Percentiles rank a stretch among this genome's conserved stretches.
phyloP scores from a whole-genome alignment of 306 rosid species.

The Cucumis melo region DNA sequence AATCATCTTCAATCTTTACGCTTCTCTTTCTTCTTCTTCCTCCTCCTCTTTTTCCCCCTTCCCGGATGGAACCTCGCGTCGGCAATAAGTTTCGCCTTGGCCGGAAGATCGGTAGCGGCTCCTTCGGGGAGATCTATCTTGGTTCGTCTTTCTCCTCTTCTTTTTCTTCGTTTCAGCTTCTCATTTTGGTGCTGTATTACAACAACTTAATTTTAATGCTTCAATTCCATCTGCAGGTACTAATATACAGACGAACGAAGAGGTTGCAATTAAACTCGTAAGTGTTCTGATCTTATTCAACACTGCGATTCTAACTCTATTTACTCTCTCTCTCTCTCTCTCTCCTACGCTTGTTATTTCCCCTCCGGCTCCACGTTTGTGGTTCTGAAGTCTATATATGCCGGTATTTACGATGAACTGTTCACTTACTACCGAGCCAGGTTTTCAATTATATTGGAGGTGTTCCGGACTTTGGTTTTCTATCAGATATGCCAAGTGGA shows the following conservation, averaged over 20 bases:
- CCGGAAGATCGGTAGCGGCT: slow-evolving; percentile 92
- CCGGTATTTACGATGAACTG: background rate
- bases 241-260: slow-evolving; percentile 86
- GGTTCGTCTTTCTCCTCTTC: slow-evolving; percentile 24
- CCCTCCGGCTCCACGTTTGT: background rate
- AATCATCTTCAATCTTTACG: slow-evolving; percentile 18
- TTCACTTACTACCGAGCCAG: background rate
- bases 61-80: slow-evolving; percentile 86
- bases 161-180: background rate
- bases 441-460: background rate
- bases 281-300: slow-evolving; percentile 23
- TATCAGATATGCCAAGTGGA: background rate
- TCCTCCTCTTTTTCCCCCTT: background rate
- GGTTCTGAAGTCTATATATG: background rate
- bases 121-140: slow-evolving; percentile 93
- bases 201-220: slow-evolving; percentile 7
- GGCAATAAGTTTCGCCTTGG: slow-evolving; percentile 84
- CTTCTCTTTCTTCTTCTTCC: slow-evolving; percentile 10
- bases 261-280: slow-evolving; percentile 95
- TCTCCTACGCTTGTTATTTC: background rate
- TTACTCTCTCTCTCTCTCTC: background rate
- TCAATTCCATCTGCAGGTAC: slow-evolving; percentile 46
- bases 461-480: background rate
- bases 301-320: background rate
- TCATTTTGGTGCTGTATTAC: background rate